These are phyloP conservation scores for Barnettozyma pratensis DNA, from an alignment of 805 yeast genomes.

Conservation along the genomic window DNA sequence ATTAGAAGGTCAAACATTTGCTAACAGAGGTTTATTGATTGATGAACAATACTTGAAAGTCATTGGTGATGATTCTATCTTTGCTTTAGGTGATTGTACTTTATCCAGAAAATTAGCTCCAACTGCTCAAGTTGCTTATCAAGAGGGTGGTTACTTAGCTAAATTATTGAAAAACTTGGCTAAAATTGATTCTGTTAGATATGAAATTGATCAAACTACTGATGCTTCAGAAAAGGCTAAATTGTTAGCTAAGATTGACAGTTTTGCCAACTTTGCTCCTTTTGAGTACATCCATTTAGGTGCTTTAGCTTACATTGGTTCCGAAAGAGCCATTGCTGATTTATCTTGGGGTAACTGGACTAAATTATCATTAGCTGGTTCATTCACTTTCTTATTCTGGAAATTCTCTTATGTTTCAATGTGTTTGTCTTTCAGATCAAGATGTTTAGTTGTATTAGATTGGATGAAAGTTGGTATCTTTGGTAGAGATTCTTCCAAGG, in stretches of 20 bases:
- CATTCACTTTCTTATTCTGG: conserved; percentile 88
- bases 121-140: conserved; percentile 96
- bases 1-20: conserved; percentile 73
- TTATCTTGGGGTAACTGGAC: conserved; percentile 75
- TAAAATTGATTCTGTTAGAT: conserved; percentile 33
- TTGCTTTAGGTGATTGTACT: conserved; percentile 92
- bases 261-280: conserved; percentile 39
- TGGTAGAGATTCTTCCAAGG: conserved; percentile 92
- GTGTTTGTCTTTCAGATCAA: conserved; percentile 84
- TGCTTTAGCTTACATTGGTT: conserved; percentile 88
- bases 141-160: conserved; percentile 81
- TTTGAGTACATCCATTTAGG: conserved; percentile 87
- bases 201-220: conserved; percentile 29
- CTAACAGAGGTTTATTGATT: conserved; percentile 83
- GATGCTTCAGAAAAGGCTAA: conserved; percentile 33
- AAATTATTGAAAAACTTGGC: conserved; percentile 57
- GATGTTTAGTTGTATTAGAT: conserved; percentile 78
- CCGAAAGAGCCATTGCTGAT: conserved; percentile 92
- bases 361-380: conserved; percentile 81
- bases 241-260: conserved; percentile 40
- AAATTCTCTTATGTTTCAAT: conserved; percentile 84
- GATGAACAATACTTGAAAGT: conserved; percentile 68
- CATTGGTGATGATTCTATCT: conserved; percentile 77
- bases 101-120: conserved; percentile 78
- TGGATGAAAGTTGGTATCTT: conserved; percentile 86